These are phyloP conservation scores for Delphinella strobiligena DNA, from an alignment of 2,329 filamentous ascomycete species.

Conservation along the genomic window DNA sequence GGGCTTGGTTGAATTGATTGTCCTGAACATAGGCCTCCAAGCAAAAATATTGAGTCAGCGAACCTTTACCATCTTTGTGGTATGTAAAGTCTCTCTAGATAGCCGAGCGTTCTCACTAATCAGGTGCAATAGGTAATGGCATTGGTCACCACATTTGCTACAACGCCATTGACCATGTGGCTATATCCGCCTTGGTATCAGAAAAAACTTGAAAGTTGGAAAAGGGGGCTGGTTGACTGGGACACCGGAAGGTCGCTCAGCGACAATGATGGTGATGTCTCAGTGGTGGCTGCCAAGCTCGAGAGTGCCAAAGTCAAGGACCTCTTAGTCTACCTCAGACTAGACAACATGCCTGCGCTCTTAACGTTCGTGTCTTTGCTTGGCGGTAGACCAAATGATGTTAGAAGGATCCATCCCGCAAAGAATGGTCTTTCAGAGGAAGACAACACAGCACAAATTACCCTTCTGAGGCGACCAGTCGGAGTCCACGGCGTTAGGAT, in stretches of 20 bases:
- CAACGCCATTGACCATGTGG: slow-evolving; percentile 60
- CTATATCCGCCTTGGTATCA: slow-evolving; percentile 72
- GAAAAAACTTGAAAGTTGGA: slow-evolving; percentile 61
- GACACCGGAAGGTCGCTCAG: slow-evolving; percentile 41
- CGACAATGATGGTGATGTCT: slow-evolving; percentile 21
- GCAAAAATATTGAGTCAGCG: slow-evolving; percentile 67
- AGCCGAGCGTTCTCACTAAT: too few species aligned
- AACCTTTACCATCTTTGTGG: slow-evolving; percentile 88
- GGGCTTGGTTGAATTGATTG: slow-evolving; percentile 85
- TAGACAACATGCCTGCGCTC: slow-evolving; percentile 72
- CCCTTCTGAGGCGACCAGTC: slow-evolving; percentile 37
- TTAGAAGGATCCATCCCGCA: slow-evolving; percentile 26
- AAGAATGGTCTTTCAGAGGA: slow-evolving; percentile 14
- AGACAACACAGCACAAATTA: slow-evolving; percentile 10
- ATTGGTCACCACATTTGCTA: slow-evolving; percentile 70
- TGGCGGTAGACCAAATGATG: slow-evolving; percentile 39
- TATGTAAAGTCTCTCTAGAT: too few species aligned
- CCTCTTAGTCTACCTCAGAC: slow-evolving; percentile 67
- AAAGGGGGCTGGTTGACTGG: slow-evolving; percentile 85
- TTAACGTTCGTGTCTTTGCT: slow-evolving; percentile 75
- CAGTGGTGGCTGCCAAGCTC: slow-evolving; percentile 34
- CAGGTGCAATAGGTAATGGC: too few species aligned
- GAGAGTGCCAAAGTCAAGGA: slow-evolving; percentile 44
- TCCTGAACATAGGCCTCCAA: slow-evolving; percentile 71
- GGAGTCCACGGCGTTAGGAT: slow-evolving; percentile 77